Conservation (phyloP, 352 stramenopile genomes). For the Globisporangium radiosum region DNA sequence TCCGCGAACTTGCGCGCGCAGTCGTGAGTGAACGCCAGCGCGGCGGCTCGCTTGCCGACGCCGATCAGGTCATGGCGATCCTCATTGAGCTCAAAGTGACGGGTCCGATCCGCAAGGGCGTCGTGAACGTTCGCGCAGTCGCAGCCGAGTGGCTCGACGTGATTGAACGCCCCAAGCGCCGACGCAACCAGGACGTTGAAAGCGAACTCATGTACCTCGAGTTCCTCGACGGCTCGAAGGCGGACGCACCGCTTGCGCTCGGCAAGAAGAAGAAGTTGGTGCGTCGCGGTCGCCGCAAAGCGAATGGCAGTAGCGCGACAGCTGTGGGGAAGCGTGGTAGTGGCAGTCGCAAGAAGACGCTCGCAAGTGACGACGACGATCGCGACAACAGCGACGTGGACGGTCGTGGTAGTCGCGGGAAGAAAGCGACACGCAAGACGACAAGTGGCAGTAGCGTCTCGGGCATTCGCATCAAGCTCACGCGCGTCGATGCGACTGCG, state of each 20-base stretch:
- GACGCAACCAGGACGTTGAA: conserved; percentile 76
- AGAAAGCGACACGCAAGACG: conserved; percentile 24
- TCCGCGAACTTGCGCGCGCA: conserved; percentile 70
- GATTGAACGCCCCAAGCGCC: conserved; percentile 83
- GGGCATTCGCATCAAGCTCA: conserved; percentile 40
- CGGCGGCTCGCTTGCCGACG: conserved; percentile 74
- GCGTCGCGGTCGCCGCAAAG: conserved; percentile 23
- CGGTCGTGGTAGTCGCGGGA: conserved; percentile 13
- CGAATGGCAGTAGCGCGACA: conserved; percentile 29
- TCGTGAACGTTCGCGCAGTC: conserved; percentile 71
- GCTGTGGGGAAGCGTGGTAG: neutral
- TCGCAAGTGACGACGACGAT: neutral
- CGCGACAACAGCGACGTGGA: conserved; percentile 22
- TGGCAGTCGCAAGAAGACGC: neutral
- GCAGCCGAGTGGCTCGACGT: conserved; percentile 80
- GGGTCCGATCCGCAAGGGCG: conserved; percentile 58
- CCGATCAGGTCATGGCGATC: conserved; percentile 82
- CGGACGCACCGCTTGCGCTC: conserved; percentile 18
- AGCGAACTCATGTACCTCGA: conserved; percentile 85
- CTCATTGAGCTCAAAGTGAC: conserved; percentile 87
- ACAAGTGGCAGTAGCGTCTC: conserved; percentile 7
- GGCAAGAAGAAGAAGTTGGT: conserved; percentile 23
- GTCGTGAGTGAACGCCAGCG: conserved; percentile 83
- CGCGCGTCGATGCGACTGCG: conserved; percentile 9
- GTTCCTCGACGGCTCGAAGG: conserved; percentile 71